phyloP scores from a whole-genome alignment of 257 asterid species.

The Striga asiatica region DNA sequence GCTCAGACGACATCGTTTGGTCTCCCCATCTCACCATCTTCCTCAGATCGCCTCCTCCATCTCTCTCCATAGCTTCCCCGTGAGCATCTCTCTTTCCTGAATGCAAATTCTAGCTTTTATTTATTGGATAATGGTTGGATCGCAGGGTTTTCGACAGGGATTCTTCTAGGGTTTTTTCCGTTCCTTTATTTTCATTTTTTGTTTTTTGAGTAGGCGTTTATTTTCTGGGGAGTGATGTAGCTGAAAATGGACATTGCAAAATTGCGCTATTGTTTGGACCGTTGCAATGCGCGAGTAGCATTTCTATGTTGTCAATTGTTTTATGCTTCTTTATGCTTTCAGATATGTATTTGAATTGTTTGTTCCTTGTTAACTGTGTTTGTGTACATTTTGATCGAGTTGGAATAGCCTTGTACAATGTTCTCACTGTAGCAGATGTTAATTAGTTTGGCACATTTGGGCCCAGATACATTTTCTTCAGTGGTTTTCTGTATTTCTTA shows the following conservation, averaged over 20 bases:
- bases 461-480: neutral
- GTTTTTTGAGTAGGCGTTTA: neutral
- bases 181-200: no score
- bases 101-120: constrained; percentile 10
- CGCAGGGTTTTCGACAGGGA: constrained; percentile 20
- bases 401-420: neutral
- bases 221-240: neutral
- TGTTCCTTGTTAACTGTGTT: neutral
- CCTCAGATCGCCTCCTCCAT: constrained; percentile 23
- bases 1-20: constrained; percentile 18
- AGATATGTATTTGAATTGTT: neutral
- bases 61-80: constrained; percentile 8
- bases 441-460: constrained; percentile 7
- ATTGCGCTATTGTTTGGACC: neutral
- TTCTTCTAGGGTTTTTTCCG: constrained; percentile 28
- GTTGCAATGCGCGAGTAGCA: neutral
- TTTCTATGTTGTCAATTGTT: neutral
- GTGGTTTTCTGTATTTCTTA: neutral
- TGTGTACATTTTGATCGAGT: constrained; percentile 2
- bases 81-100: constrained; percentile 20
- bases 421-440: neutral
- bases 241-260: neutral
- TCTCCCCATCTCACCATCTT: constrained; percentile 17
- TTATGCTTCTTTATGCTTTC: neutral
- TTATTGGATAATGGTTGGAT: constrained; percentile 18